Percentiles rank a stretch among this genome's conserved stretches.
These are phyloP conservation scores for Penicillium glabrum DNA, from an alignment of 2,329 filamentous ascomycete species.

Conservation along the genomic window DNA sequence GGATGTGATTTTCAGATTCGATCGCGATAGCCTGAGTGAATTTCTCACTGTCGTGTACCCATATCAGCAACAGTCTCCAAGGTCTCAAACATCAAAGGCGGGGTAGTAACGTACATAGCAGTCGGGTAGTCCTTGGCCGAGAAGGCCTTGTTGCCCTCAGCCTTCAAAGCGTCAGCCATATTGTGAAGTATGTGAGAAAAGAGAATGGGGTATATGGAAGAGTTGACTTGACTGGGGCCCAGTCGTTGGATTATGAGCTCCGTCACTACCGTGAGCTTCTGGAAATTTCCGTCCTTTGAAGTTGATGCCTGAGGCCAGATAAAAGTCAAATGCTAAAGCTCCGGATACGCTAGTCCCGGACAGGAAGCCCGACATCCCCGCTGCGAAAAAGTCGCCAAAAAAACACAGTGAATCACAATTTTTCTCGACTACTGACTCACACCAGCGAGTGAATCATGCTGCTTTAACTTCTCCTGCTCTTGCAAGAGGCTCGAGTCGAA, in stretches of 20 bases:
- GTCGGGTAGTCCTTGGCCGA: slow-evolving; percentile 94
- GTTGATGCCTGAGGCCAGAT: slow-evolving; percentile 25
- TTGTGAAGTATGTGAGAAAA: slow-evolving; percentile 19
- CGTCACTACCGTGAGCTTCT: slow-evolving; percentile 36
- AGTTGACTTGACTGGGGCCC: slow-evolving; percentile 8
- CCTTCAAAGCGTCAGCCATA: slow-evolving; percentile 84
- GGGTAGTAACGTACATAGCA: slow-evolving; percentile 72
- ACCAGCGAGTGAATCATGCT: slow-evolving; percentile 12
- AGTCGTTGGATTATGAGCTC: slow-evolving; percentile 22
- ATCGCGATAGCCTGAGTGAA: slow-evolving; percentile 91
- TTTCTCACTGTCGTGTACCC: slow-evolving; percentile 65
- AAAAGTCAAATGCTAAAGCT: slow-evolving; percentile 7
- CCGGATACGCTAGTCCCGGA: slow-evolving; percentile 11
- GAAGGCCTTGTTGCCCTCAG: slow-evolving; percentile 98
- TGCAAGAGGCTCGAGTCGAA: slow-evolving; percentile 25
- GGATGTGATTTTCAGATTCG: slow-evolving; percentile 88
- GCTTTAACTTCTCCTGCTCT: slow-evolving; percentile 16
- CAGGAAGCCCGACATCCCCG: slow-evolving; percentile 23
- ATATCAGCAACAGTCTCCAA: slow-evolving; percentile 8
- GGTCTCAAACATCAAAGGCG: slow-evolving; percentile 12
- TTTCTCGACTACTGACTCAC: slow-evolving; percentile 10
- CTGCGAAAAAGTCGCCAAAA: slow-evolving; percentile 31
- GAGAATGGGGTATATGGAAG: slow-evolving; percentile 13
- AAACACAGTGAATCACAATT: slow-evolving; percentile 22
- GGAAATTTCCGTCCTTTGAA: slow-evolving; percentile 42